Evolutionary conservation across 768 basidiomycete genomes (phyloP), one percentile per base, ranked within the genome.

Genomic region (Pleurotus tuber-regium): DNA sequence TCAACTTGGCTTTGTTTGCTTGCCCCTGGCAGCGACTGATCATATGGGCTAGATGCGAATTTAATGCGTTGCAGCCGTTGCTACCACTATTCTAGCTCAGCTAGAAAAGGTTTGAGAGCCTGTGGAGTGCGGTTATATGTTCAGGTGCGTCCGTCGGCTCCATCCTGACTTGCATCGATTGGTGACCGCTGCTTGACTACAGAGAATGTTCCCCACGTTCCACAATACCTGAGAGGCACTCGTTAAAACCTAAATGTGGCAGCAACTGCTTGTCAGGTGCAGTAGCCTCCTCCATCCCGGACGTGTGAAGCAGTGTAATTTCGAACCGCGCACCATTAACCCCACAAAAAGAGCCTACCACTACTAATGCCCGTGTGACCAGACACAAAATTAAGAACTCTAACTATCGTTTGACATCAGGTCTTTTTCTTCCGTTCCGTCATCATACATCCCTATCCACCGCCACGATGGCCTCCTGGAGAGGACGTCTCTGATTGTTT

Each of bases 381-480:
- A 36, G 52, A 21, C 38, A 51, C 40, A 53, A 47, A 41, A 48
- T 48, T 48, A 33, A 48, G n/a, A 48, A 48, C 46, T 48, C 46
- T 19, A 48, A 16, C 23, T 53, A 57, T 53, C n/a, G 56, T 29
- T 49, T 33, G 47, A 53, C 54, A 49, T 54, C 50, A 38, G 50
- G 50, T 53, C 33, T 43, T 61, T 58, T 51, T 54, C 50, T 52
- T 50, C 52, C 39, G 53, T 54, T 59, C 55, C 61, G 50, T 52
- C 57, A 53, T 56, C 51, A 50, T 54, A 51, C 50, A 41, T 49
- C 61, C 52, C 43, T 57, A 55, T 50, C 57, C 57, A 53, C 51
- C 60, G 64, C 59, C 57, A 70, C 66, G 67, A 60, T 66, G 54
- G 55, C 63, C 61, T 62, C 62, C 65, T 54, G 61, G 61, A 61